A percentile compares a stretch with the other conserved stretches of the same genome.
Evolutionary conservation across 2,329 filamentous ascomycete species (phyloP).

Genomic region (Venturia oleaginea): DNA sequence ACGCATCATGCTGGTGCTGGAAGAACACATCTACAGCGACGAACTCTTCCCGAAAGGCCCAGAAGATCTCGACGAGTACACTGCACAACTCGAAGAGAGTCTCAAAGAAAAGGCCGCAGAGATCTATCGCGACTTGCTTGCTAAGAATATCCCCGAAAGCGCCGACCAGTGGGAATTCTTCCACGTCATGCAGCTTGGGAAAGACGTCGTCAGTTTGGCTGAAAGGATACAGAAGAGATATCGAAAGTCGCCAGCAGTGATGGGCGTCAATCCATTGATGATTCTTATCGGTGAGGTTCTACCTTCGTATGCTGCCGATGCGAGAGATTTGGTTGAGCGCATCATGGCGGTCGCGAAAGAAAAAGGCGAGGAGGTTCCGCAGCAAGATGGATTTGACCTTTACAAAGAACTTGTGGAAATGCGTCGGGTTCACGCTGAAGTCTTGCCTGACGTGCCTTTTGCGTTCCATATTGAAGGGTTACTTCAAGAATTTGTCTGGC

Average conservation of each 20-base stretch:
- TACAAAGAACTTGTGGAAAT: conserved; percentile 85
- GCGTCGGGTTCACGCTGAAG: conserved; percentile 58
- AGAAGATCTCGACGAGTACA: conserved; percentile 64
- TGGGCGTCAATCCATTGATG: conserved; percentile 61
- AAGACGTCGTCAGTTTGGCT: conserved; percentile 73
- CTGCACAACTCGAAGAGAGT: conserved; percentile 60
- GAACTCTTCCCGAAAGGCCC: conserved; percentile 61
- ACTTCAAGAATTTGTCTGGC: conserved; percentile 88
- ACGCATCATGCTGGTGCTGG: conserved; percentile 69
- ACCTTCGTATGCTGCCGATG: conserved; percentile 83
- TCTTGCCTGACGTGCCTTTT: conserved; percentile 44
- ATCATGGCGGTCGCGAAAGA: conserved; percentile 67
- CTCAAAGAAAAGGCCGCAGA: conserved; percentile 65
- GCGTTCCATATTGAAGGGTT: conserved; percentile 80
- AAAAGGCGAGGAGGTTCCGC: conserved; percentile 64
- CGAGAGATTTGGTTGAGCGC: conserved; percentile 70
- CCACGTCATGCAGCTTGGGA: conserved; percentile 82
- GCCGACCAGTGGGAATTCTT: conserved; percentile 83
- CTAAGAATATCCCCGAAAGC: conserved; percentile 68
- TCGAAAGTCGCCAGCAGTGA: conserved; percentile 74
- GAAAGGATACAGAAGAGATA: conserved; percentile 91
- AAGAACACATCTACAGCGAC: conserved; percentile 74
- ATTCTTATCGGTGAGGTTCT: conserved; percentile 77
- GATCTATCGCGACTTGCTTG: conserved; percentile 71
- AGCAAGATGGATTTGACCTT: conserved; percentile 89